Conservation (phyloP, 2,329 filamentous ascomycete species). For the Hypoxylon sp. region DNA sequence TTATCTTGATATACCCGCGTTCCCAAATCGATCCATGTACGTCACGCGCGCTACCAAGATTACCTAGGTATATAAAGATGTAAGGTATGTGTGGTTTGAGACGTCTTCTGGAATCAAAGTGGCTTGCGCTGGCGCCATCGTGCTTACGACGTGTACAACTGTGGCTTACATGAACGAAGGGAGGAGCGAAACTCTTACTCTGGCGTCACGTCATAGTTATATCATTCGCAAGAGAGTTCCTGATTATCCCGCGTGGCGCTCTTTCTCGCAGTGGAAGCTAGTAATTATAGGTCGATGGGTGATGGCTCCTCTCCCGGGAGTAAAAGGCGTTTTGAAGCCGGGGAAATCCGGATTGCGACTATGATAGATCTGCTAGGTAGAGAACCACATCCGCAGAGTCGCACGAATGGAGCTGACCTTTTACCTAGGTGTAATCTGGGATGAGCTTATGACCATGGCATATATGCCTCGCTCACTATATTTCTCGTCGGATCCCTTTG, state of each 20-base stretch:
- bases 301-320: background rate
- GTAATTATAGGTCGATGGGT: background rate
- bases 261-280: background rate
- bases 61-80: background rate
- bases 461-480: background rate
- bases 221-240: slow-evolving; percentile 8
- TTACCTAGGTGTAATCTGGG: background rate
- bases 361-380: background rate
- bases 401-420: background rate
- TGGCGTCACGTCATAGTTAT: background rate
- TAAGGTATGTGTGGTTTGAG: background rate
- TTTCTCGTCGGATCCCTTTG: background rate
- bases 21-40: background rate
- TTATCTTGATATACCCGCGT: background rate
- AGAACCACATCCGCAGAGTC: background rate
- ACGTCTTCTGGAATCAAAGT: background rate
- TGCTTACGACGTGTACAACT: slow-evolving; percentile 22
- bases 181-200: slow-evolving; percentile 3
- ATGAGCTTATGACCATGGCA: background rate
- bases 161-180: slow-evolving; percentile 28
- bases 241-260: slow-evolving; percentile 1
- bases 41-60: background rate
- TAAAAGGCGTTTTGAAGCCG: background rate
- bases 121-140: slow-evolving; percentile 10
- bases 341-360: background rate